These are phyloP conservation scores for Dactylis glomerata DNA, from an alignment of 176 grass and related monocot species.

Conservation along the genomic window DNA sequence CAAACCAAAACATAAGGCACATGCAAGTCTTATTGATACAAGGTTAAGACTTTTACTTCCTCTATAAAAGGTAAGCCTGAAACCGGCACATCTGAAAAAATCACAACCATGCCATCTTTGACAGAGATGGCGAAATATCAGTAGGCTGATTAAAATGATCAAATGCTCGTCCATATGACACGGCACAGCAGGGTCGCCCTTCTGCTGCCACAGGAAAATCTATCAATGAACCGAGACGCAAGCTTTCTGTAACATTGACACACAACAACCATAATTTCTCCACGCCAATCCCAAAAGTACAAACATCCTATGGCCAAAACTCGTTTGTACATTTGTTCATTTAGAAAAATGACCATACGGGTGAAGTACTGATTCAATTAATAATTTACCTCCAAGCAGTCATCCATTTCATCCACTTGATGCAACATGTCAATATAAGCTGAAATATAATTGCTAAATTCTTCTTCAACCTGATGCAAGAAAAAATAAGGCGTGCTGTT, in stretches of 20 bases:
- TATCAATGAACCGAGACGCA: not conserved
- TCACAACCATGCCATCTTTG: not conserved
- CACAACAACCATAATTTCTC: not conserved
- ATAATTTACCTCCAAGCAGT: constrained; percentile 13
- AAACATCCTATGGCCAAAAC: not conserved
- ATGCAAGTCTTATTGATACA: not conserved
- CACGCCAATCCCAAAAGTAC: not conserved
- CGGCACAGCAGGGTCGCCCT: no score
- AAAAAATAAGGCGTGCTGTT: not conserved
- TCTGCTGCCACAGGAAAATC: not conserved
- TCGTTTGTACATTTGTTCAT: not conserved
- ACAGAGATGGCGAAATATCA: not conserved
- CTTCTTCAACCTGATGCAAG: constrained; percentile 9
- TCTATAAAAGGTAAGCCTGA: not conserved
- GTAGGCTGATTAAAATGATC: not conserved
- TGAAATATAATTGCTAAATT: constrained; percentile 8
- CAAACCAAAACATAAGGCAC: not conserved
- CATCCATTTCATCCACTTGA: not conserved
- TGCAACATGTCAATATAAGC: not conserved
- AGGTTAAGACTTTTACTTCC: not conserved
- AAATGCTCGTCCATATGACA: not conserved
- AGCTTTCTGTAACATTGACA: not conserved
- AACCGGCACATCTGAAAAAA: not conserved
- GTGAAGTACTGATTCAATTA: not conserved
- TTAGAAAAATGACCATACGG: not conserved